phyloP scores from a whole-genome alignment of 1,284 basidiomycete genomes.

The Sparassis latifolia region DNA sequence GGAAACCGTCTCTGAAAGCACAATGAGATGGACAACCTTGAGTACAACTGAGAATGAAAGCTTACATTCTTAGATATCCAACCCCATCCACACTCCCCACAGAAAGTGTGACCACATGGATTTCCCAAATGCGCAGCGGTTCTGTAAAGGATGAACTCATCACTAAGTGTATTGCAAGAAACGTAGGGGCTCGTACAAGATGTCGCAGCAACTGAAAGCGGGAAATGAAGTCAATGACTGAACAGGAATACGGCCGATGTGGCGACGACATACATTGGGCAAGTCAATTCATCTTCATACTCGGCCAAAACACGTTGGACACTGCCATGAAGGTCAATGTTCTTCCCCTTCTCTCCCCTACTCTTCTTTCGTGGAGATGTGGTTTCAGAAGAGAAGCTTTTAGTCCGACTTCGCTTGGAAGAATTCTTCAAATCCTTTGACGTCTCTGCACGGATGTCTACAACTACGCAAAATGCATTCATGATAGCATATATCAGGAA shows the following conservation, averaged over 20 bases:
- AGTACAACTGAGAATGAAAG: neutral
- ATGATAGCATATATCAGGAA: too few species aligned
- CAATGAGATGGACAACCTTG: neutral
- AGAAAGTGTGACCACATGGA: constrained; percentile 30
- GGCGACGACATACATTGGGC: constrained; percentile 25
- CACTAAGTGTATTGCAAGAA: neutral
- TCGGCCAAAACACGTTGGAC: constrained; percentile 17
- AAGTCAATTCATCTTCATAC: constrained; percentile 26
- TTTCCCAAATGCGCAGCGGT: constrained; percentile 22
- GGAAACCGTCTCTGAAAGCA: constrained; percentile 12
- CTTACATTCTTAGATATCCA: constrained; percentile 25
- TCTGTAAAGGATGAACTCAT: constrained; percentile 10
- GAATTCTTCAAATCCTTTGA: too few species aligned
- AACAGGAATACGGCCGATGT: too few species aligned
- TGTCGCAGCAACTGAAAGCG: constrained; percentile 24
- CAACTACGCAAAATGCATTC: too few species aligned
- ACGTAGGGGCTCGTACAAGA: constrained; percentile 20
- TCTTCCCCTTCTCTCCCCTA: constrained; percentile 10
- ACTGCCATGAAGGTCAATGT: constrained; percentile 12
- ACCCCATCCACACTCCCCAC: constrained; percentile 24
- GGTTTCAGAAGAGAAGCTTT: neutral
- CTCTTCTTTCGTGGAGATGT: constrained; percentile 4
- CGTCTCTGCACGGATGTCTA: too few species aligned
- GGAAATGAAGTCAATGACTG: neutral
- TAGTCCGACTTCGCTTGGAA: neutral